Base-by-base conservation (phyloP, 495 filamentous ascomycete species). In the Friedmanniomyces endolithicus region DNA sequence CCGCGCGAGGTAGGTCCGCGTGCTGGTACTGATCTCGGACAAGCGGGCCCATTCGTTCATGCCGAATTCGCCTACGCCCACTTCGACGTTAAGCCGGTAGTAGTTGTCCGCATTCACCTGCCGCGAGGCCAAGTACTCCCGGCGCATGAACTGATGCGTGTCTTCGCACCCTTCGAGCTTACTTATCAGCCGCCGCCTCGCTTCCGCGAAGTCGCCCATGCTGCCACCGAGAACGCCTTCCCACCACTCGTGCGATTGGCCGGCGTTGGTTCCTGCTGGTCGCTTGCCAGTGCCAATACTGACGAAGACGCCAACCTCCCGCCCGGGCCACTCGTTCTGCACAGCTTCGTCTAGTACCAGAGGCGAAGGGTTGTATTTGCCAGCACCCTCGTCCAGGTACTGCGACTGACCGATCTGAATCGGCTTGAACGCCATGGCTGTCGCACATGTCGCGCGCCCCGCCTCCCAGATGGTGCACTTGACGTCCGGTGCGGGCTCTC, bases 21-120 rank as follows among this genome's bases (percentile, higher is more conserved):
- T 97, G 65, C 83, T 87, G 34, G 88, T 95, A 70, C 84, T 89
- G 68, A 98, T 96, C 40, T 97, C 90, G 31, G 85, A 83, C 14
- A 98, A 73, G 4, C 92, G 81, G 64, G 87, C 81, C 90, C 92
- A 98, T 65, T 97, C 92, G 65, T 97, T 97, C 87, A 98, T 95
- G 47, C 87, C 90, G 65, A 96, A 96, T 64, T 98, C 94, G 40
- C 92, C 92, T 22, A 98, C 94, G 0, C 92, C 94, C 6, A 95
- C 85, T 64, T 97, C 90, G 23, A 96, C 92, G 57, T 98, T 98
- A 24, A 95, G 75, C n/a, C 92, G 85, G 69, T 88, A 94, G 75
- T 98, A 98, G 67, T 95, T 89, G 52, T 95, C 89, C 46, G 82
- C 78, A 58, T 82, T 86, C 49, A 96, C 87, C 20, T 84, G 79